Percentiles rank a stretch among this genome's conserved stretches.
phyloP scores from a whole-genome alignment of 495 filamentous ascomycete species.

The Apodospora peruviana region DNA sequence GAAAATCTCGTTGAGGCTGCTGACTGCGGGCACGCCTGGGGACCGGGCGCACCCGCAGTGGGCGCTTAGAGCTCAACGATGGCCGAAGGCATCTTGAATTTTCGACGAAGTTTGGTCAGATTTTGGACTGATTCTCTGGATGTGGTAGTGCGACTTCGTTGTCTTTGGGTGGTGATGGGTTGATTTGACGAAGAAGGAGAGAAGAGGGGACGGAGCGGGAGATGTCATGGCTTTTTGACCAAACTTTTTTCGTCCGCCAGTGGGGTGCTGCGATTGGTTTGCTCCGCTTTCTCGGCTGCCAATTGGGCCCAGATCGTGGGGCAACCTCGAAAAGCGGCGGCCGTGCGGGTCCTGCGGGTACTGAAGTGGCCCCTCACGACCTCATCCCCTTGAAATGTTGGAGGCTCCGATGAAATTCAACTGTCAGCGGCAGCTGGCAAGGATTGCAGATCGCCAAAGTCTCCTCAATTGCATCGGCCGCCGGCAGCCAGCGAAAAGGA shows the following conservation, averaged over 20 bases:
- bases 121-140: conserved; percentile 33
- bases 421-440: too few relatives aligned
- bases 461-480: neutral
- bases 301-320: conserved; percentile 15
- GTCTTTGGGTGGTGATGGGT: conserved; percentile 44
- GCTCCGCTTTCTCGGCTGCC: neutral
- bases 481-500: too few relatives aligned
- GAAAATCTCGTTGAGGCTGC: conserved; percentile 77
- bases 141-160: conserved; percentile 61
- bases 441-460: too few relatives aligned
- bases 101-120: conserved; percentile 68
- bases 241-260: conserved; percentile 23
- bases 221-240: conserved; percentile 29
- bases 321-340: too few relatives aligned
- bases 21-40: conserved; percentile 55
- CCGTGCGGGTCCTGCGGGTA: neutral
- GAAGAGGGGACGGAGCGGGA: conserved; percentile 26
- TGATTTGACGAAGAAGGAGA: conserved; percentile 30
- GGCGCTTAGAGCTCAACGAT: conserved; percentile 92
- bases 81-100: conserved; percentile 71
- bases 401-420: too few relatives aligned
- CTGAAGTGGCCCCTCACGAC: too few relatives aligned
- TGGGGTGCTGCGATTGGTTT: conserved; percentile 3
- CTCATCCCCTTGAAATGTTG: too few relatives aligned
- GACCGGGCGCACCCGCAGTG: conserved; percentile 63